phyloP scores from a whole-genome alignment of 2,329 filamentous ascomycete species.

The Sarocladium brachiariae region DNA sequence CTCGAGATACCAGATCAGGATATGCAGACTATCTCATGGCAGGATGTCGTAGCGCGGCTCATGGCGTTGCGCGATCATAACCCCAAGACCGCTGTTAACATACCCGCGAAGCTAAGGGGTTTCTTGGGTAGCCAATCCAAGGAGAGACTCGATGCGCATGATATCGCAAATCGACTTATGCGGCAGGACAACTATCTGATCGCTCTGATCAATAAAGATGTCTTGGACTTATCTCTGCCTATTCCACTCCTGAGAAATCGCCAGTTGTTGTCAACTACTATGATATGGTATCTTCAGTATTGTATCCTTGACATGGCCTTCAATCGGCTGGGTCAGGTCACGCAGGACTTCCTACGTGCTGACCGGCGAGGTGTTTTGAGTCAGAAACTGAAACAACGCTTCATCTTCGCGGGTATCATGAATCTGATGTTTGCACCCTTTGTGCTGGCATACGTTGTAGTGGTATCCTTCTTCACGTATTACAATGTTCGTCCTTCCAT shows the following conservation, averaged over 20 bases:
- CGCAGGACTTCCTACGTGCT: conserved; percentile 77
- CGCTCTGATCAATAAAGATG: conserved; percentile 93
- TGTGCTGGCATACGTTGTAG: conserved; percentile 75
- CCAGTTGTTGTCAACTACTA: conserved; percentile 79
- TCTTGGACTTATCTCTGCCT: conserved; percentile 79
- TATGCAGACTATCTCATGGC: conserved; percentile 93
- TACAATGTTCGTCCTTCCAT: conserved; percentile 65
- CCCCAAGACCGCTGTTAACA: conserved; percentile 62
- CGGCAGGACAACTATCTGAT: conserved; percentile 95
- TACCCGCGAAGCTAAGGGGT: conserved; percentile 43
- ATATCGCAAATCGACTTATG: conserved; percentile 96
- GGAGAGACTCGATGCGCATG: conserved; percentile 89
- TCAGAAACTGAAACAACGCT: conserved; percentile 66
- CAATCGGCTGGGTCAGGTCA: conserved; percentile 79
- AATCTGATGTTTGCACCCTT: conserved; percentile 84
- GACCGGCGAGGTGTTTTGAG: conserved; percentile 74
- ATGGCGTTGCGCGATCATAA: conserved; percentile 82
- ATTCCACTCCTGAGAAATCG: conserved; percentile 74
- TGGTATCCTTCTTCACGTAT: conserved; percentile 90
- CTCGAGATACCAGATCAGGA: conserved; percentile 76
- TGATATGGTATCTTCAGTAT: conserved; percentile 88
- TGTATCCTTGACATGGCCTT: conserved; percentile 93
- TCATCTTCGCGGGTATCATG: conserved; percentile 76
- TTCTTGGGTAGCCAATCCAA: conserved; percentile 79
- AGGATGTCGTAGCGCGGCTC: conserved; percentile 77